Evolutionary conservation across 2,329 filamentous ascomycete species (phyloP), one percentile per base, ranked within the genome.

Genomic region (Apiospora phragmitis): DNA sequence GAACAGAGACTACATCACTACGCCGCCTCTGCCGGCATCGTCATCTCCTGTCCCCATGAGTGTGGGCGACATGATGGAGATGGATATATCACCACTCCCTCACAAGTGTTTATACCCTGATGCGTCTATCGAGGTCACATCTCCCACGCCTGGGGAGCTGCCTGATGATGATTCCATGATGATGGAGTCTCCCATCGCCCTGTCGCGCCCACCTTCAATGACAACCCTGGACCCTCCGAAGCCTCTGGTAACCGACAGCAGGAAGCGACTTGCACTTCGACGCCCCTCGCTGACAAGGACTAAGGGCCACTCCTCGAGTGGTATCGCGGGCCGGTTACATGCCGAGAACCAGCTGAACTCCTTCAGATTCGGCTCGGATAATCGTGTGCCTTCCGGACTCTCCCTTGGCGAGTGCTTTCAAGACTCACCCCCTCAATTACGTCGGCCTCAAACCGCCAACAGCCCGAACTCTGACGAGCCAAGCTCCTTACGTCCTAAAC

Each of bases 51-150:
- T 89, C 70, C 88, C 88, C 45, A 82, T 86, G 69, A 88, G 89
- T 72, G 94, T 86, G 69, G 88, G 89, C 72, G 94, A 97, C 80
- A 86, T 90, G 70, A 97, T 98, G 94, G 95, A 98, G 70, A 97
- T 98, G 94, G 95, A 98, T 78, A 91, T 98, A 81, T 98, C 95
- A 62, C 95, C 96, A 49, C 84, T 98, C 51, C 95, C 94, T 72
- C 94, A 97, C 85, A 98, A 97, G 85, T 85, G 88, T 41, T 88
- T 92, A 16, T 94, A 90, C 77, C 82, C 43, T 32, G 38, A 86
- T 82, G 81, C 86, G 41, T 87, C 92, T 75, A 85, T 93, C 73
- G 90, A 92, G 74, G 82, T 94, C 69, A 88, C 90, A 41, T 95
- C 93, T 41, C 93, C 94, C 1, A 92, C 92, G 1, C 92, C 92